Conservation (phyloP, 1,284 basidiomycete species). For the Ganoderma meredithae region DNA sequence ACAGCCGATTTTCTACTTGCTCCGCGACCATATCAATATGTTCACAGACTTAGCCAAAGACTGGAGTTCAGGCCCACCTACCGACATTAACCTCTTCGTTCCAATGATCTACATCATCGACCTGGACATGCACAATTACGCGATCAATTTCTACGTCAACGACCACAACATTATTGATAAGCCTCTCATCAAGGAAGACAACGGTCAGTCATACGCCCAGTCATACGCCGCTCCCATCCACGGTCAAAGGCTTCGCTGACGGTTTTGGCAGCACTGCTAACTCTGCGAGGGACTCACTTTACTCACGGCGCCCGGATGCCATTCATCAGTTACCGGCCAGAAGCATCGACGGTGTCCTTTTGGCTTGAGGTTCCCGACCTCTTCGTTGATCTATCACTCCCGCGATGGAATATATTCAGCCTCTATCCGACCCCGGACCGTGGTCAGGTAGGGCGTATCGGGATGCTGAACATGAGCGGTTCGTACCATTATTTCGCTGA, state of each 20-base stretch:
- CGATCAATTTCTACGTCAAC: constrained; percentile 86
- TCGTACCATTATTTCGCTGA: constrained; percentile 80
- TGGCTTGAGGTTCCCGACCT: constrained; percentile 67
- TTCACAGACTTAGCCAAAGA: constrained; percentile 89
- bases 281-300: constrained; percentile 66
- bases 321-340: constrained; percentile 77
- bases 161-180: constrained; percentile 96
- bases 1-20: constrained; percentile 75
- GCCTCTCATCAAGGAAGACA: constrained; percentile 79
- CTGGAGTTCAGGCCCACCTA: constrained; percentile 84
- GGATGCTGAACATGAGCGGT: constrained; percentile 65
- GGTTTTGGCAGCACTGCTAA: constrained; percentile 69
- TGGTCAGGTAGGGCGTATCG: constrained; percentile 67
- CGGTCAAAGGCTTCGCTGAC: neutral
- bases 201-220: constrained; percentile 59
- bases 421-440: constrained; percentile 68
- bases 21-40: constrained; percentile 93
- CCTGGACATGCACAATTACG: constrained; percentile 77
- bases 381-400: constrained; percentile 69
- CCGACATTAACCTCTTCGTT: constrained; percentile 82
- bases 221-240: neutral
- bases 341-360: constrained; percentile 75
- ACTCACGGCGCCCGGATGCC: constrained; percentile 65
- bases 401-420: constrained; percentile 88
- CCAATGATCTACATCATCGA: constrained; percentile 82